phyloP scores from a whole-genome alignment of 1,284 basidiomycete species.

The Ustilago loliicola region DNA sequence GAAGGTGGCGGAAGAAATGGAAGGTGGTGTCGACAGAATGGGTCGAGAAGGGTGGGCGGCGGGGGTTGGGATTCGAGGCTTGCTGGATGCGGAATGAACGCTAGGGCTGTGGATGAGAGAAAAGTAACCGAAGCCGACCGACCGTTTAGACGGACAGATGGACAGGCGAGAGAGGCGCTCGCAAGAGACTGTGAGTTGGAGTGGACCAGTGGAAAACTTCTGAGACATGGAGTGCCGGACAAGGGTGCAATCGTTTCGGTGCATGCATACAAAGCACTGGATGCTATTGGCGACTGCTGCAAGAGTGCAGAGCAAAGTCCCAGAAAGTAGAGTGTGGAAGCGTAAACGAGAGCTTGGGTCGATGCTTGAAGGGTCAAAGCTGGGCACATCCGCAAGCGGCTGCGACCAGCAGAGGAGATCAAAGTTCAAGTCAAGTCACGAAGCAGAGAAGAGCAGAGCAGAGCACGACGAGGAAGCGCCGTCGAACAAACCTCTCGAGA shows the following conservation, averaged over 20 bases:
- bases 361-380: conserved; percentile 4
- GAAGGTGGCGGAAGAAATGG: conserved; percentile 3
- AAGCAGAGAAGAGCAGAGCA: no score
- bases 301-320: no score
- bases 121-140: background rate
- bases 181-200: background rate
- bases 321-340: no score
- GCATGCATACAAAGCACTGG: background rate
- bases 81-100: conserved; percentile 6
- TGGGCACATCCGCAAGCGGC: conserved; percentile 1
- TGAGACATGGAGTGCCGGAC: conserved; percentile 7
- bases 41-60: background rate
- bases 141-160: background rate
- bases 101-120: background rate
- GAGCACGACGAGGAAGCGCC: no score
- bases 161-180: background rate
- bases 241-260: background rate
- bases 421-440: no score
- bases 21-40: background rate
- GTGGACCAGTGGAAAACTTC: background rate
- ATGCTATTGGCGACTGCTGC: background rate
- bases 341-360: background rate
- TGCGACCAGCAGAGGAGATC: no score
- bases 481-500: no score
- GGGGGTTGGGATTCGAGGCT: background rate